Conservation (phyloP, 2,329 filamentous ascomycete genomes). For the Fusarium sp. region DNA sequence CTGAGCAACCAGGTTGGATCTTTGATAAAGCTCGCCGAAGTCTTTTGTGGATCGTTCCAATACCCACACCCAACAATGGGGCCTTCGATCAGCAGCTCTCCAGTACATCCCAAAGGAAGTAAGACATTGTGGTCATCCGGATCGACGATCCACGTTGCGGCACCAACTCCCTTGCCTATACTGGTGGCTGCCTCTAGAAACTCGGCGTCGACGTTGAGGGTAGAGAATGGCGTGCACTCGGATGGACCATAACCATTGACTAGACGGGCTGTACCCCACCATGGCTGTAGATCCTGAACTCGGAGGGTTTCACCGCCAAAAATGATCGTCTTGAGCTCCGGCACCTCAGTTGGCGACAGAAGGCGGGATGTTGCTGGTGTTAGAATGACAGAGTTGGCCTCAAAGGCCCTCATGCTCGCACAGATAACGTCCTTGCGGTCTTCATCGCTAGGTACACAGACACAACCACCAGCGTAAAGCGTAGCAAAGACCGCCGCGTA, state of each 20-base stretch:
- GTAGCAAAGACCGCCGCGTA: not conserved
- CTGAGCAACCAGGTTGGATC: slow-evolving; percentile 44
- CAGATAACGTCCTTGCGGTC: not conserved
- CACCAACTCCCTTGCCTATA: slow-evolving; percentile 6
- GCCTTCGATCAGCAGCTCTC: slow-evolving; percentile 43
- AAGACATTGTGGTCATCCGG: slow-evolving; percentile 34
- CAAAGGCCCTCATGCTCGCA: not conserved
- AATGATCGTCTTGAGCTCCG: not conserved
- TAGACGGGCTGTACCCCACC: not conserved
- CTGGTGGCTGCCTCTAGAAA: not conserved
- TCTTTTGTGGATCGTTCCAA: slow-evolving; percentile 24
- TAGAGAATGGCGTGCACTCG: not conserved
- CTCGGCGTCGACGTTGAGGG: not conserved
- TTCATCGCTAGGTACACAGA: not conserved
- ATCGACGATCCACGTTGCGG: slow-evolving; percentile 34
- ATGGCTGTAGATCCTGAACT: not conserved
- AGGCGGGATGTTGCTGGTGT: not conserved
- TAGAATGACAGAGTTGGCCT: not conserved
- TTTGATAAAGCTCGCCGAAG: slow-evolving; percentile 42
- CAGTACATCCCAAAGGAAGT: slow-evolving; percentile 28
- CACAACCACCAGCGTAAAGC: not conserved
- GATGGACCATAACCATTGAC: not conserved
- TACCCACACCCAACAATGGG: slow-evolving; percentile 35
- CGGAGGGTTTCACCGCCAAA: not conserved
- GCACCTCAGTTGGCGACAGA: not conserved